phyloP scores from a whole-genome alignment of 345 rosid species.

The Bruguiera sexangula region DNA sequence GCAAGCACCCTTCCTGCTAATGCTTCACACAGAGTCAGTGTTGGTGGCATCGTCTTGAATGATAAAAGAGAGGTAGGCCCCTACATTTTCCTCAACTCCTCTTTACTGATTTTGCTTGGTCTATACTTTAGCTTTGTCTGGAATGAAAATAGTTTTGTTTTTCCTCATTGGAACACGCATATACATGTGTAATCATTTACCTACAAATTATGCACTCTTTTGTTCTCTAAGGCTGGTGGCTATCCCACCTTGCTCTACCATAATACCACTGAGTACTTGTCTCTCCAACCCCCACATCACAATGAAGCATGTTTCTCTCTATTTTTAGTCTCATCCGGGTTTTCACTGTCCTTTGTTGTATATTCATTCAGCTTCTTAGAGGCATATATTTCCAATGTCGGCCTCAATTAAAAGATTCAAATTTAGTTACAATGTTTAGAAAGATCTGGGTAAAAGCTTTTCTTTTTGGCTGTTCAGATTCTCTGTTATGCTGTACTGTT shows the following conservation, averaged over 20 bases:
- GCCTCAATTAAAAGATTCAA: too few species aligned
- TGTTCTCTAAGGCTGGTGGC: too few species aligned
- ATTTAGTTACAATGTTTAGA: too few species aligned
- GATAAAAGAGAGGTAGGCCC: slow-evolving; percentile 61
- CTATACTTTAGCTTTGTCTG: neutral
- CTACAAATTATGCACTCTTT: too few species aligned
- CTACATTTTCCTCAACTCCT: neutral
- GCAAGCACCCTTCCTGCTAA: slow-evolving; percentile 64
- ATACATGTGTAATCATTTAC: too few species aligned
- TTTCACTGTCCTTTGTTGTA: neutral
- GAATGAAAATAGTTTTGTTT: neutral
- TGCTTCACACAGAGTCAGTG: slow-evolving; percentile 66
- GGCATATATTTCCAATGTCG: too few species aligned
- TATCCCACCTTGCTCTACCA: too few species aligned
- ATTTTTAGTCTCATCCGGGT: neutral
- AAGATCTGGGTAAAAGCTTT: neutral
- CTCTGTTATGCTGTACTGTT: neutral
- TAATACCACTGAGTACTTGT: too few species aligned
- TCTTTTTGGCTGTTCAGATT: neutral
- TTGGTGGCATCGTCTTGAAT: slow-evolving; percentile 75
- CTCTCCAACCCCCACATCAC: neutral
- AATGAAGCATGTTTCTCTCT: neutral
- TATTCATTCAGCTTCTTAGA: too few species aligned
- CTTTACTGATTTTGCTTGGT: neutral
- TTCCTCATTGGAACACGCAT: too few species aligned